phyloP scores from a whole-genome alignment of 495 filamentous ascomycete genomes.

The Penicillium riverlandense region DNA sequence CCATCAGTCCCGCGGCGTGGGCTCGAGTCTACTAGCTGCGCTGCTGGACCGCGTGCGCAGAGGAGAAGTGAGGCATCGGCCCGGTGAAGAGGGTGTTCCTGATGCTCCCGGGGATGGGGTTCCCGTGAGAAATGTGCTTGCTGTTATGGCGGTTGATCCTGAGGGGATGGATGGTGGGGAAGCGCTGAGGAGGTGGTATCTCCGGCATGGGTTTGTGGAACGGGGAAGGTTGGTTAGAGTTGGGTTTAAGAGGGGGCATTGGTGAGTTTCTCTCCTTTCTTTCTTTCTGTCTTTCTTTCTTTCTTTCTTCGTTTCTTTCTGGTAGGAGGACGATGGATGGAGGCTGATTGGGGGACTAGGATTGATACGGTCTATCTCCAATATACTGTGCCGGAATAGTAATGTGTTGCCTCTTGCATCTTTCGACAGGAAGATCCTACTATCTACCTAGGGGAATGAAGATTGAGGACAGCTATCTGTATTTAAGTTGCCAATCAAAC shows the following conservation, averaged over 20 bases:
- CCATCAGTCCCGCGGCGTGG: conserved; percentile 10
- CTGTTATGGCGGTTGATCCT: conserved; percentile 21
- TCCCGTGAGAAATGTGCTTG: conserved; percentile 18
- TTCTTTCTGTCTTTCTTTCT: too few relatives aligned
- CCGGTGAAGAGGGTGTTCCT: conserved; percentile 2
- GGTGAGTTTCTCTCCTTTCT: conserved; percentile 1
- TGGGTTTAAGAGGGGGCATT: conserved; percentile 14
- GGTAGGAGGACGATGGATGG: background rate
- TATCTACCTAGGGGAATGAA: too few relatives aligned
- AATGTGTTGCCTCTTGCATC: too few relatives aligned
- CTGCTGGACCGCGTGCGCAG: conserved; percentile 4
- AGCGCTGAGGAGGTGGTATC: conserved; percentile 15
- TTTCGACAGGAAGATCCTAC: too few relatives aligned
- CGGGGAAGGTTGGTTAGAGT: conserved; percentile 17
- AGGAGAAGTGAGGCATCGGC: background rate
- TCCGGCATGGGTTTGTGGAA: conserved; percentile 17
- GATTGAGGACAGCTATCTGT: too few relatives aligned
- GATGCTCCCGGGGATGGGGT: background rate
- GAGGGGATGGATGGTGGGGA: conserved; percentile 14
- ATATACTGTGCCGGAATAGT: conserved; percentile 1
- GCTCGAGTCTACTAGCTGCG: conserved; percentile 9
- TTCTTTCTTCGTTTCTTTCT: background rate
- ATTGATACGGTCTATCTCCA: conserved; percentile 16
- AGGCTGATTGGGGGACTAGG: conserved; percentile 1
- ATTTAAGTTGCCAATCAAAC: too few relatives aligned